Evolutionary conservation across 2,329 filamentous ascomycete genomes (phyloP), one percentile per base, ranked within the genome.

Genomic region (Cadophora gregata): DNA sequence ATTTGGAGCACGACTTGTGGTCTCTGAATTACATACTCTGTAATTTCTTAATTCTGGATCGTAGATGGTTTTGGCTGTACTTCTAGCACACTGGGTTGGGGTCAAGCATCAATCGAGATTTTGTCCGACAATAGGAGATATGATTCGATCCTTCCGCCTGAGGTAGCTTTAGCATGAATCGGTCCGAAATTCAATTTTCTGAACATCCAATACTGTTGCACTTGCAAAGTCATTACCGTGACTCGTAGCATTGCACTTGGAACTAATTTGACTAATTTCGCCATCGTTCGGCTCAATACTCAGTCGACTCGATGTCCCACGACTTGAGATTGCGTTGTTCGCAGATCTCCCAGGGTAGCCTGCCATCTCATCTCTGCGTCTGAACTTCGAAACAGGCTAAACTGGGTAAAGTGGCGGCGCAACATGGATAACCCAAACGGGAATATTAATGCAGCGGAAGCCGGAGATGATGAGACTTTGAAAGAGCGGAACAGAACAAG

Each of bases 41-140:
- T 68, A 70, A 70, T 72, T 69, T 69, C 64, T 69, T 69, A 70
- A 70, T 69, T 65, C 50, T 64, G 51, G 68, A 66, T 51, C 59
- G 50, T 31, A 21, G 47, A n/a, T 12, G 24, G 59, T 48, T 61
- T 65, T 66, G 61, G 59, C 62, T 69, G 55, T 66, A 60, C 63
- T 62, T 50, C n/a, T 42, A 50, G 60, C 62, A 65, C 65, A 60
- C 59, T 60, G 62, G 66, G 66, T 47, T 63, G 67, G 68, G 67
- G 67, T 68, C 67, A 63, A 63, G 45, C 60, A 62, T 66, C 53
- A 63, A 42, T 67, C 69, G 64, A 53, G 51, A 50, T 60, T 65
- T 63, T 47, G 31, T 65, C 63, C 33, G 61, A 42, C 53, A 66
- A 60, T 33, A 27, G 59, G 48, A 64, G 48, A 64, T 42, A 65